A percentile compares a stretch with the other conserved stretches of the same genome.
Conservation (phyloP, 2,329 filamentous ascomycete species). For the Didymellaceae sp. region DNA sequence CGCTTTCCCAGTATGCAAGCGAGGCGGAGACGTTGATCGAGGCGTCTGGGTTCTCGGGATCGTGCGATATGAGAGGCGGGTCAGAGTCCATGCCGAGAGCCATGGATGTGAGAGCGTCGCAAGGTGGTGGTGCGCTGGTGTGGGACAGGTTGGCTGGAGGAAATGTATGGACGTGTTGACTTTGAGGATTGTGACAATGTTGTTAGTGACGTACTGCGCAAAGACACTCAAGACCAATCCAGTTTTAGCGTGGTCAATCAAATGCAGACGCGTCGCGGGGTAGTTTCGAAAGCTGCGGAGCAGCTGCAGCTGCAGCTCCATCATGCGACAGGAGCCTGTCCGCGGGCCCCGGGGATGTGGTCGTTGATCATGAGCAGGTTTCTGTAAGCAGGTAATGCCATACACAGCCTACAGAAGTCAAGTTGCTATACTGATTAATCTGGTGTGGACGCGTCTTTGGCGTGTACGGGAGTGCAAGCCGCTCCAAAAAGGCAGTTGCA, state of each 20-base stretch:
- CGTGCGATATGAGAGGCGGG: slow-evolving; percentile 26
- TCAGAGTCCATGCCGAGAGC: slow-evolving; percentile 34
- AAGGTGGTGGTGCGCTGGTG: neutral
- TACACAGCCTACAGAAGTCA: neutral
- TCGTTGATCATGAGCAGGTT: neutral
- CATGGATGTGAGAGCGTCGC: slow-evolving; percentile 18
- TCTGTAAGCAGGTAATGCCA: slow-evolving; percentile 2
- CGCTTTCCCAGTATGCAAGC: slow-evolving; percentile 59
- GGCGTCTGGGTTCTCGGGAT: slow-evolving; percentile 47
- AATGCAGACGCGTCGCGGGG: slow-evolving; percentile 16
- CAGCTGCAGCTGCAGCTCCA: neutral
- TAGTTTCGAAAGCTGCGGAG: neutral
- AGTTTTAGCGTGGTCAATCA: slow-evolving; percentile 11
- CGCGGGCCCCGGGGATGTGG: slow-evolving; percentile 3
- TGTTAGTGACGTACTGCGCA: neutral
- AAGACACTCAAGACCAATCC: neutral
- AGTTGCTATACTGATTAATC: slow-evolving; percentile 5
- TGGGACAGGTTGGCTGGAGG: neutral
- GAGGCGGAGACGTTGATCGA: slow-evolving; percentile 54
- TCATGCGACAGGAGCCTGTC: slow-evolving; percentile 1
- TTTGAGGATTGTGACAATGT: neutral
- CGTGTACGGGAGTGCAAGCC: slow-evolving; percentile 19
- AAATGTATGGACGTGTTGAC: neutral
- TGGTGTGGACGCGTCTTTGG: slow-evolving; percentile 9
- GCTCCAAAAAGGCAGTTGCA: slow-evolving; percentile 34